These are phyloP conservation scores for Hypoxylon sp. DNA, from an alignment of 2,329 filamentous ascomycete species.

Conservation along the genomic window DNA sequence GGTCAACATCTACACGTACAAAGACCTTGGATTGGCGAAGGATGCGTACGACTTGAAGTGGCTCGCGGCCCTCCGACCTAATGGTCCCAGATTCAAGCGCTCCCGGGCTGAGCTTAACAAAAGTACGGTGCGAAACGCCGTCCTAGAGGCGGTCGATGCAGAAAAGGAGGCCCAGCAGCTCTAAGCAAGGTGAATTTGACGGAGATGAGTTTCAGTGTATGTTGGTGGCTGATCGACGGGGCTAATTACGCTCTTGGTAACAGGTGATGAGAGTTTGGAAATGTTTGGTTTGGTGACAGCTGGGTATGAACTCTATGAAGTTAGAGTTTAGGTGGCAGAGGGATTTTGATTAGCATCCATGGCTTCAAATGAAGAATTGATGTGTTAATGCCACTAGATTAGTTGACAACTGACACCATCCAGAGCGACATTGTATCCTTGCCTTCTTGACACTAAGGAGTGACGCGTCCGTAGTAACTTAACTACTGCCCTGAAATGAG, in stretches of 20 bases:
- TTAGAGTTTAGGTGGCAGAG: neutral
- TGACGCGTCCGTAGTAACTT: neutral
- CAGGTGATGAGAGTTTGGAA: neutral
- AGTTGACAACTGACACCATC: neutral
- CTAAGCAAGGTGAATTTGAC: neutral
- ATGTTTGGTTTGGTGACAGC: neutral
- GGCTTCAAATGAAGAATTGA: neutral
- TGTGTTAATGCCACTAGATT: neutral
- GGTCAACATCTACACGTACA: constrained; percentile 28
- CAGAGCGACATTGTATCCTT: neutral
- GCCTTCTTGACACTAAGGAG: neutral
- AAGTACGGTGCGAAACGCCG: neutral
- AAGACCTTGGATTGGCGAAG: constrained; percentile 25
- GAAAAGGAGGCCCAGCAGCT: neutral
- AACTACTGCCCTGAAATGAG: neutral
- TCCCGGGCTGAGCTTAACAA: neutral
- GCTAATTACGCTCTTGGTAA: constrained; percentile 1
- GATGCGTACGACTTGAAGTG: constrained; percentile 32
- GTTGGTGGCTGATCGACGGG: neutral
- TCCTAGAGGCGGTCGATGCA: constrained; percentile 11
- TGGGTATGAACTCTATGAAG: neutral
- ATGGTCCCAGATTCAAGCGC: constrained; percentile 5
- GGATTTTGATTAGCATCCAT: neutral
- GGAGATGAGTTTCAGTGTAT: neutral
- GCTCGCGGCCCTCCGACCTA: constrained; percentile 27